These are phyloP conservation scores for Rhododendron simsii DNA, from an alignment of 148 eudicot species.

Conservation along the genomic window DNA sequence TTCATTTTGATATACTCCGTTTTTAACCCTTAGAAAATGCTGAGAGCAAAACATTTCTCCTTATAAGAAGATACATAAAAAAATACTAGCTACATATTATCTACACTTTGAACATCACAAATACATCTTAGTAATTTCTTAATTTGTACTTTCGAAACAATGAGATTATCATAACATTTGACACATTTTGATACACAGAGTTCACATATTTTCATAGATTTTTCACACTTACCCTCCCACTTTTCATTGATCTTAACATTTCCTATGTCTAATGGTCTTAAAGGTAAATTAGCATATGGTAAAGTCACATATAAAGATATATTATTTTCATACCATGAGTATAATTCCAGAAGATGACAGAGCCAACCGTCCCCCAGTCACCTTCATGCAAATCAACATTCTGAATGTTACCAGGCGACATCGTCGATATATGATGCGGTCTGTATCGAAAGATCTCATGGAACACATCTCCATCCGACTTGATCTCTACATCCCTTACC, in stretches of 20 bases:
- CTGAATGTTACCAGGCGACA: neutral
- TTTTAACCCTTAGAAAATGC: neutral
- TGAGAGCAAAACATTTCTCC: neutral
- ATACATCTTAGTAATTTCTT: no score
- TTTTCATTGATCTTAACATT: neutral
- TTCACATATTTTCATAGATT: neutral
- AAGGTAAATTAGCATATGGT: neutral
- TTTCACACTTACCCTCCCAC: neutral
- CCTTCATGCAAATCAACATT: neutral
- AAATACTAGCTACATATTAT: neutral
- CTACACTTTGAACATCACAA: neutral
- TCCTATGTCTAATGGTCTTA: neutral
- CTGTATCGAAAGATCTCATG: neutral
- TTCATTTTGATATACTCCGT: neutral
- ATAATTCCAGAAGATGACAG: neutral
- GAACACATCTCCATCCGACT: slow-evolving; percentile 2
- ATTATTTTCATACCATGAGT: neutral
- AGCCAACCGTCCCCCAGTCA: neutral
- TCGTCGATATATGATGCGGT: neutral
- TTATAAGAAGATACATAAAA: no score
- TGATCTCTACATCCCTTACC: neutral
- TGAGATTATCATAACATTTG: neutral
- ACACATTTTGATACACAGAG: neutral
- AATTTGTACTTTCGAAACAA: neutral
- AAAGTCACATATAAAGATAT: neutral